phyloP scores from a whole-genome alignment of 225 moss, liverwort and hornwort genomes.

The Polytrichum formosum region DNA sequence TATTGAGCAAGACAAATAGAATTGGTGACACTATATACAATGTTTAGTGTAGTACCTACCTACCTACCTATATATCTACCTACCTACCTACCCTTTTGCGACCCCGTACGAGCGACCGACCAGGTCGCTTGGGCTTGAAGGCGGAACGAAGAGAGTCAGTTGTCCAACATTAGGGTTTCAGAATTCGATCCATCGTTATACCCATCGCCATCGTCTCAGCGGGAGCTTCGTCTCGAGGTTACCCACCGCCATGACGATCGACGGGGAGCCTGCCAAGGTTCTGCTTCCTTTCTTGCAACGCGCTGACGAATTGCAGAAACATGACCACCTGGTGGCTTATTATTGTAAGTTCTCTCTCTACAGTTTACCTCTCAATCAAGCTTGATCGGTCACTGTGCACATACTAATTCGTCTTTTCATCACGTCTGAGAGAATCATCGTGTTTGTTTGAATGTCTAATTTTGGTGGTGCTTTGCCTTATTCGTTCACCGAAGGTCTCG shows the following conservation, averaged over 20 bases:
- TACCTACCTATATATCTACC: too few species aligned
- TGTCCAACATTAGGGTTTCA: too few species aligned
- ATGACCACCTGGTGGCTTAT: conserved; percentile 88
- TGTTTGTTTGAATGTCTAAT: neutral
- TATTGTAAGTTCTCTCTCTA: conserved; percentile 64
- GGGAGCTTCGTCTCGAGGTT: neutral
- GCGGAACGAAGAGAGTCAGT: too few species aligned
- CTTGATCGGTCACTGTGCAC: neutral
- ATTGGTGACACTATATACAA: too few species aligned
- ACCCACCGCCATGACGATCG: conserved; percentile 52
- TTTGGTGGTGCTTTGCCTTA: too few species aligned
- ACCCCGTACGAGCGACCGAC: neutral
- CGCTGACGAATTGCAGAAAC: conserved; percentile 99
- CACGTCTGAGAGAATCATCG: neutral
- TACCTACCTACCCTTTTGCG: neutral
- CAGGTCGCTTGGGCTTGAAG: neutral
- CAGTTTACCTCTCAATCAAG: too few species aligned
- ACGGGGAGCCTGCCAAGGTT: conserved; percentile 77
- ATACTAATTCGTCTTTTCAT: neutral
- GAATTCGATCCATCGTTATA: too few species aligned
- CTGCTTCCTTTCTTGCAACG: conserved; percentile 91
- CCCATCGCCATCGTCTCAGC: too few species aligned
- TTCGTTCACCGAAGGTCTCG: too few species aligned
- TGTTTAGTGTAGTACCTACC: too few species aligned
- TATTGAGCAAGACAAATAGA: too few species aligned